Base-by-base conservation (phyloP, 108 stramenopile species). In the Fistulifera solaris region DNA sequence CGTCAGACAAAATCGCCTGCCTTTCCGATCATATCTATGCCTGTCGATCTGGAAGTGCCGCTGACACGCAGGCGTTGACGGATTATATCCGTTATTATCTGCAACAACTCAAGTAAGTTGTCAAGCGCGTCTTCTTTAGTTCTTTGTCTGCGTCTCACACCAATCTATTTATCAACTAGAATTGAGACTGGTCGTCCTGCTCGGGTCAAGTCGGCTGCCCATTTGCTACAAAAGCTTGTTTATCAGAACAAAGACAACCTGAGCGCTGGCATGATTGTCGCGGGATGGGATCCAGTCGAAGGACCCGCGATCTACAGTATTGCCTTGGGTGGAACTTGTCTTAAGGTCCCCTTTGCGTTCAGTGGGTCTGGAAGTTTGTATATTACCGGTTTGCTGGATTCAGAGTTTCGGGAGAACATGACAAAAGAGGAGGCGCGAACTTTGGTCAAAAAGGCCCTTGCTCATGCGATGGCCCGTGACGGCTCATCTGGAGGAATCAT, bases 401-500 rank as follows among this genome's bases (percentile, higher is more conserved):
- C 92, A 17, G 60, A 75, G 45, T 97, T 71, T 70, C 71, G 65
- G 49, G 68, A 71, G 38, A 65, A 67, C 42, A 96, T 99, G 98
- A 75, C 76, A n/a, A 71, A 81, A 41, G 79, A 96, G 22, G 95
- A 96, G 75, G 87, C 84, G 12, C 61, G 75, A 21, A 52, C 76
- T 16, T 66, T 94, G 54, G 90, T 87, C 41, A 88, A 80, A 61
- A 88, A 84, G 67, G 85, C 90, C 27, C 68, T 97, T 49, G 53
- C 79, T 26, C 98, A 96, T 78, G 98, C 98, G 41, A 99, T 99
- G 98, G 87, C 95, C 6, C 71, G 98, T 23, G 98, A 99, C 72
- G 98, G 96, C 25, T 83, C 81, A 26, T 91, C 88, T 24, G 98
- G 98, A 22, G 98, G 98, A 40, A 87, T 96, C 27, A 92, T 97